These are phyloP conservation scores for Neonectria ditissima DNA, from an alignment of 2,329 filamentous ascomycete species.

Conservation along the genomic window DNA sequence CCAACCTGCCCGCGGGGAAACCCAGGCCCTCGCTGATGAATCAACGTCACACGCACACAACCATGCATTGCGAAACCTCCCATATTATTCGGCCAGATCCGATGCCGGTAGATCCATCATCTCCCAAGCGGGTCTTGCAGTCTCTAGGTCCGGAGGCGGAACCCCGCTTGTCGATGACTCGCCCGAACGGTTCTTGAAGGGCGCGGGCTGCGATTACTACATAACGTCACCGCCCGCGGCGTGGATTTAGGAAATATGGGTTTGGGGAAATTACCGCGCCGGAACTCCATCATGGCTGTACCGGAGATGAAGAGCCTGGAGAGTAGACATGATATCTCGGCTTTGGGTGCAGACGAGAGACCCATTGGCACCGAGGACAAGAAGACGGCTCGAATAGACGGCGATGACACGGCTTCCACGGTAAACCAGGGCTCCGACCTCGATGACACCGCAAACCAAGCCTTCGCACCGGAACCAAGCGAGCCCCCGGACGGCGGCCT, in stretches of 20 bases:
- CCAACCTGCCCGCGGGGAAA: not conserved
- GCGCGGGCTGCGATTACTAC: slow-evolving; percentile 18
- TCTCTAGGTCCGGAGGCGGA: slow-evolving; percentile 12
- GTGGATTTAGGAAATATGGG: not conserved
- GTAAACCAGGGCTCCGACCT: slow-evolving; percentile 7
- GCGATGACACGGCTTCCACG: slow-evolving; percentile 12
- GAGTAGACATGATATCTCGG: slow-evolving; percentile 2
- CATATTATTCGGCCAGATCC: slow-evolving; percentile 17
- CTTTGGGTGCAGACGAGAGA: not conserved
- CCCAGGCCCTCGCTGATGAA: not conserved
- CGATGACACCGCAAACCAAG: not conserved
- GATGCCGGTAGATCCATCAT: slow-evolving; percentile 20
- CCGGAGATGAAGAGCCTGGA: not conserved
- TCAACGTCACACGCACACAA: slow-evolving; percentile 10
- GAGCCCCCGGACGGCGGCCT: slow-evolving; percentile 52
- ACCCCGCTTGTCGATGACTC: slow-evolving; percentile 21
- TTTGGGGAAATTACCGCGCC: not conserved
- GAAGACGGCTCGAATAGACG: slow-evolving; percentile 9
- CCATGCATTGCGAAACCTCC: slow-evolving; percentile 4
- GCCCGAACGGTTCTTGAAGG: slow-evolving; percentile 10
- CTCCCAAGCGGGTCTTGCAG: slow-evolving; percentile 4
- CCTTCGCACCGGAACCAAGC: not conserved
- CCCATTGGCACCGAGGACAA: not conserved
- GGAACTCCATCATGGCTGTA: not conserved
- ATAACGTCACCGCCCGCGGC: slow-evolving; percentile 7